Evolutionary conservation across 352 stramenopile genomes (phyloP).

Genomic region (Thraustotheca clavata): DNA sequence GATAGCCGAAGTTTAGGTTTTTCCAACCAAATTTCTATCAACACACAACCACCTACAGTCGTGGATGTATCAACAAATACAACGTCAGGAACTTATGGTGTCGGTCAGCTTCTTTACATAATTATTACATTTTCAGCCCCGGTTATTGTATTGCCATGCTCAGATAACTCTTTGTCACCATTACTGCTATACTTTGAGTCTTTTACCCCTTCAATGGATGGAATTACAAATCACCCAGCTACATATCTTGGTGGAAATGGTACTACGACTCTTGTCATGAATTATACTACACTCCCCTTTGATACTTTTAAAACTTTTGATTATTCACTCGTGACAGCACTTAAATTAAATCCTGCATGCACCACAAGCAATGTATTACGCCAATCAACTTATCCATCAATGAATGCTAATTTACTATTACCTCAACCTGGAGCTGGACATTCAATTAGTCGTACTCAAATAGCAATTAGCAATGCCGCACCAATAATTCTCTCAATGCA

Average conservation of each 20-base stretch:
- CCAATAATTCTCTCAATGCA: conserved; percentile 35
- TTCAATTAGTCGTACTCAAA: conserved; percentile 42
- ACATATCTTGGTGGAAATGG: conserved; percentile 45
- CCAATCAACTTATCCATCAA: conserved; percentile 39
- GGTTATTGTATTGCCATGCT: conserved; percentile 28
- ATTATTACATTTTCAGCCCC: conserved; percentile 42
- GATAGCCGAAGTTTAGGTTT: conserved; percentile 45
- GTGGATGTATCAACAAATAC: conserved; percentile 35
- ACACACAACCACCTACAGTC: conserved; percentile 39
- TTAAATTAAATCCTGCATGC: conserved; percentile 25
- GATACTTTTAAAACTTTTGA: conserved; percentile 59
- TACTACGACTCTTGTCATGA: conserved; percentile 39
- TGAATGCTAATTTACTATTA: conserved; percentile 35
- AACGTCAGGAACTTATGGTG: conserved; percentile 47
- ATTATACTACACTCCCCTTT: conserved; percentile 36
- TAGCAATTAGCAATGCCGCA: conserved; percentile 46
- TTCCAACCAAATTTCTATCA: conserved; percentile 48
- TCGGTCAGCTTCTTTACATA: conserved; percentile 41
- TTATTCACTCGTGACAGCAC: conserved; percentile 42
- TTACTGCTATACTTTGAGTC: conserved; percentile 37
- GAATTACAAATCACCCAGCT: conserved; percentile 32
- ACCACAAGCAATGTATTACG: conserved; percentile 30
- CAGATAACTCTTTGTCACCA: not conserved
- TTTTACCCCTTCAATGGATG: conserved; percentile 44
- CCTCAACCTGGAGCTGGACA: conserved; percentile 31